These are phyloP conservation scores for Meyerozyma elateridarum DNA, from an alignment of 1,139 yeast species.

Conservation along the genomic window DNA sequence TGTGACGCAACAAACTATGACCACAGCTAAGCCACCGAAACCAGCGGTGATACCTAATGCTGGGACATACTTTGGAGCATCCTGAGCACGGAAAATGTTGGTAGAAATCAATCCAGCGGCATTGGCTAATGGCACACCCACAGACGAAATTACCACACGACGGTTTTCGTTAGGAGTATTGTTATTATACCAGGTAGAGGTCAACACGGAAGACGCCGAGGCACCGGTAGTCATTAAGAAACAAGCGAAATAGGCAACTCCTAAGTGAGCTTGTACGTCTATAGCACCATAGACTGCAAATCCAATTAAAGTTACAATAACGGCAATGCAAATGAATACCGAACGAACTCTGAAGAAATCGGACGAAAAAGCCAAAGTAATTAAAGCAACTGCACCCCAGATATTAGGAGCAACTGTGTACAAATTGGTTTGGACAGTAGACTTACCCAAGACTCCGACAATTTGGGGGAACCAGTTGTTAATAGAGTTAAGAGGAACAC, in stretches of 20 bases:
- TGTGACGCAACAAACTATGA: constrained; percentile 20
- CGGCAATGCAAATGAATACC: constrained; percentile 32
- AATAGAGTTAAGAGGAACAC: constrained; percentile 46
- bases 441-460: constrained; percentile 23
- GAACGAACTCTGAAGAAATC: constrained; percentile 27
- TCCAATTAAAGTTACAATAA: constrained; percentile 35
- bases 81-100: constrained; percentile 25
- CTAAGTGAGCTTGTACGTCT: constrained; percentile 32
- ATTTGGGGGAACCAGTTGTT: constrained; percentile 44
- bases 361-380: constrained; percentile 21
- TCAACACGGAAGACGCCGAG: constrained; percentile 34
- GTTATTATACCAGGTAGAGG: constrained; percentile 49
- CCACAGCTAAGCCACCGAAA: constrained; percentile 27
- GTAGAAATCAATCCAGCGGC: constrained; percentile 31
- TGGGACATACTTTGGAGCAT: constrained; percentile 27
- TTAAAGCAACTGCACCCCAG: constrained; percentile 25
- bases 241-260: constrained; percentile 38
- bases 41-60: constrained; percentile 33
- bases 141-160: constrained; percentile 25
- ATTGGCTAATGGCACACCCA: constrained; percentile 28
- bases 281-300: constrained; percentile 43
- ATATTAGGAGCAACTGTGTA: constrained; percentile 28
- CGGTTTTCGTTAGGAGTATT: constrained; percentile 43
- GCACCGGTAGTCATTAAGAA: constrained; percentile 31
- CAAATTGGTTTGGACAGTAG: constrained; percentile 25